Base-by-base conservation (phyloP, 441 rosid species). In the Biscutella auriculata region DNA sequence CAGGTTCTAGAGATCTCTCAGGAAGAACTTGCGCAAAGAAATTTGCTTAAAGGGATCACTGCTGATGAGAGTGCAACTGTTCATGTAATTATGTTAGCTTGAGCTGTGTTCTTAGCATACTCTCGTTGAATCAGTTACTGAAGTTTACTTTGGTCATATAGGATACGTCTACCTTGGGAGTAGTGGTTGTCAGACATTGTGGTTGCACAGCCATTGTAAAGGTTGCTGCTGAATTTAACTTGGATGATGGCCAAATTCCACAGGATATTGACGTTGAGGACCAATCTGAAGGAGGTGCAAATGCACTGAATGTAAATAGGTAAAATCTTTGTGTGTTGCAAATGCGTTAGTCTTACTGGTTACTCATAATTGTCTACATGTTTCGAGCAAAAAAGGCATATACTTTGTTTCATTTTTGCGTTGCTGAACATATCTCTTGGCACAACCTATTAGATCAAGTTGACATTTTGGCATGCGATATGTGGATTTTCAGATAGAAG, bases 51-150 rank as follows among this genome's bases (percentile, higher is more conserved):
- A 73, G 94, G 89, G 73, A 85, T 85, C 71, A 85, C 89, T 60
- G 89, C 94, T 39, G 89, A 85, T 53, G 94, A 85, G 73, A 85
- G 87, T 72, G 89, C 89, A 17, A 81, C 94, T 29, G 84, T 85
- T 76, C 89, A 82, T 59, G 89, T 85, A 66, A 77, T 79, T 73
- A 42, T 49, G 14, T 59, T 52, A 57, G 6, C 58, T 75, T 46
- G 37, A 15, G 57, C 27, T 73, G 45, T 35, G 67, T 67, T 59
- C 36, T 43, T 73, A 47, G 62, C 40, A 50, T 45, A 63, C 45
- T 66, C 52, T 62, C 33, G 60, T 74, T 70, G 57, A 13, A 28
- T 65, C 50, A 60, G 53, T 62, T 49, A 39, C 65, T 73, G 61
- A 71, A 19, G 19, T 68, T 54, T 39, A 42, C 23, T 65, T 71